A percentile compares a stretch with the other conserved stretches of the same genome.
These are phyloP conservation scores for Chalara sp. DNA, from an alignment of 2,329 filamentous ascomycete genomes.

Conservation along the genomic window DNA sequence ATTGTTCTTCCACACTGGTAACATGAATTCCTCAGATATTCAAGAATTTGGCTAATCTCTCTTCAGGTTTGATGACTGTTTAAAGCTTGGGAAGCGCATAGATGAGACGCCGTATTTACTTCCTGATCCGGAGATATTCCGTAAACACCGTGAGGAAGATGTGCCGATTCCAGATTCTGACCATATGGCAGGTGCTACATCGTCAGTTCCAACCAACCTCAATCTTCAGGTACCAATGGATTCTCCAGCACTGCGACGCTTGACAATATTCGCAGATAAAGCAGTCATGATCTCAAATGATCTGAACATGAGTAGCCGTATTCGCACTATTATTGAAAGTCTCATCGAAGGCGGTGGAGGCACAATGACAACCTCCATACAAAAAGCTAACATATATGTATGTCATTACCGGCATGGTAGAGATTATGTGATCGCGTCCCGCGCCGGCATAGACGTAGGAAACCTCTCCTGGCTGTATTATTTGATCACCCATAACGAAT, in stretches of 20 bases:
- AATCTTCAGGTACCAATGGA: slow-evolving; percentile 34
- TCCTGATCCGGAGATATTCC: slow-evolving; percentile 80
- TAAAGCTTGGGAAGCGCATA: slow-evolving; percentile 87
- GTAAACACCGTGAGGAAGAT: slow-evolving; percentile 45
- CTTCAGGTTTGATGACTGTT: slow-evolving; percentile 86
- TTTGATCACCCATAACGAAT: slow-evolving; percentile 80
- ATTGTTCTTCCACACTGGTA: slow-evolving; percentile 92
- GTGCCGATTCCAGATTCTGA: slow-evolving; percentile 50
- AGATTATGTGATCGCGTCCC: slow-evolving; percentile 71
- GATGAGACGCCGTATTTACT: slow-evolving; percentile 80
- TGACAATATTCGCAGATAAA: slow-evolving; percentile 71
- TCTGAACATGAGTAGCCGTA: slow-evolving; percentile 60
- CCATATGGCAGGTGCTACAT: slow-evolving; percentile 62
- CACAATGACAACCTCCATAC: slow-evolving; percentile 54
- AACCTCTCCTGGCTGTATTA: slow-evolving; percentile 93
- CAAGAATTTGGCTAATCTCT: slow-evolving; percentile 7
- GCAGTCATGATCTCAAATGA: slow-evolving; percentile 73
- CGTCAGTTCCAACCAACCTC: slow-evolving; percentile 35
- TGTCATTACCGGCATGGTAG: slow-evolving; percentile 80
- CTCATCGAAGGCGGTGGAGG: slow-evolving; percentile 71
- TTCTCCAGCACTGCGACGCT: slow-evolving; percentile 40
- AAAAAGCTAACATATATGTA: slow-evolving; percentile 74
- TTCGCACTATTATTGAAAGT: slow-evolving; percentile 60
- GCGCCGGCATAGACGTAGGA: slow-evolving; percentile 74
- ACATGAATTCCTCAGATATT: not conserved